phyloP scores from a whole-genome alignment of 768 basidiomycete species.

The Tulasnella sp. region DNA sequence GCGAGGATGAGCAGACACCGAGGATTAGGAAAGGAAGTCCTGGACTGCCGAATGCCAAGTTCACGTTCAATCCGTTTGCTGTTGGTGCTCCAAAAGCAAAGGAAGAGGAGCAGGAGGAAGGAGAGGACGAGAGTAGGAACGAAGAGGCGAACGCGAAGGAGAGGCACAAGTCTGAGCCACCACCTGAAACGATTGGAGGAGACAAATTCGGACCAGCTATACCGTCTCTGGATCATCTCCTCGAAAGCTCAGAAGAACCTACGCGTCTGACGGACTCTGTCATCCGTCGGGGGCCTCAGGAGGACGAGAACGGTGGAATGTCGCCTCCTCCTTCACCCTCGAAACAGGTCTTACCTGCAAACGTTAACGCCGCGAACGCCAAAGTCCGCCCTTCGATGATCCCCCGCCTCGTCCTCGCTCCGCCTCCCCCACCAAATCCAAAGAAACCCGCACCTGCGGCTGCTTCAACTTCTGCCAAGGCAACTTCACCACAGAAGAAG shows the following conservation, averaged over 20 bases:
- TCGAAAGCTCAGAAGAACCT: not conserved
- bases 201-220: slow-evolving; percentile 16
- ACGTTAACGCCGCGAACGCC: not conserved
- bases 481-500: slow-evolving; percentile 1
- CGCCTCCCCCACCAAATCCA: not conserved
- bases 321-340: slow-evolving; percentile 3
- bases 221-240: not conserved
- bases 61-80: slow-evolving; percentile 18
- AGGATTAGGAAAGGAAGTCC: not conserved
- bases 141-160: not conserved
- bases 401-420: slow-evolving; percentile 18
- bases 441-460: not conserved
- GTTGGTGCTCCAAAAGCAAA: not conserved
- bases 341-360: not conserved
- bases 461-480: not conserved
- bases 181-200: not conserved
- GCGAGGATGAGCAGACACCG: not conserved
- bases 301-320: not conserved
- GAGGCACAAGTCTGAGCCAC: not conserved
- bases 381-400: slow-evolving; percentile 15
- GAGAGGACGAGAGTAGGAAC: not conserved
- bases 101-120: not conserved
- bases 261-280: not conserved
- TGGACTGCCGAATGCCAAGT: not conserved
- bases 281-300: not conserved